A percentile compares a stretch with the other conserved stretches of the same genome.
Evolutionary conservation across 306 rosid genomes (phyloP).

Genomic region (Lathyrus oleraceus): DNA sequence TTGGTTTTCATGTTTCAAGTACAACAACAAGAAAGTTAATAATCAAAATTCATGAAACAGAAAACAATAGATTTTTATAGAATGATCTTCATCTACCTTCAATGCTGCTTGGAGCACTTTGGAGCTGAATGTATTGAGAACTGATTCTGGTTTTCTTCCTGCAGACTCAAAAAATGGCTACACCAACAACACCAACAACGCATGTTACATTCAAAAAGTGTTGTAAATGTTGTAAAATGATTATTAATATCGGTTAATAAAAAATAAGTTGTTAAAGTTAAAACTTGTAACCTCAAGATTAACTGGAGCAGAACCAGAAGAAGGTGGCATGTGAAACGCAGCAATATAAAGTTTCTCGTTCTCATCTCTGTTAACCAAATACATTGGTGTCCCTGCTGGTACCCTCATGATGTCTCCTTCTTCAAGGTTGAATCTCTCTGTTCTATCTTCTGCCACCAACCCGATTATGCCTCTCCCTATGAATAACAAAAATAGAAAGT

Average conservation of each 20-base stretch:
- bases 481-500: background rate
- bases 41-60: background rate
- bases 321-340: conserved; percentile 35
- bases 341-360: conserved; percentile 53
- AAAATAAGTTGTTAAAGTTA: background rate
- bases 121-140: conserved; percentile 64
- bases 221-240: conserved; percentile 12
- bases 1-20: background rate
- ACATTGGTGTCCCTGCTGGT: conserved; percentile 60
- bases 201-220: background rate
- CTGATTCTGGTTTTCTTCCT: conserved; percentile 61
- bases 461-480: conserved; percentile 60
- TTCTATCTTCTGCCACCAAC: conserved; percentile 46
- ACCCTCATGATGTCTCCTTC: conserved; percentile 55
- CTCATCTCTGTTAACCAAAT: conserved; percentile 61
- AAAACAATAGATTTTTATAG: background rate
- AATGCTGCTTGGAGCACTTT: conserved; percentile 62
- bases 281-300: conserved; percentile 45
- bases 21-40: background rate
- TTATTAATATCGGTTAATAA: background rate
- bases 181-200: background rate
- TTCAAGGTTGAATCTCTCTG: conserved; percentile 52
- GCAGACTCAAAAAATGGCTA: conserved; percentile 57
- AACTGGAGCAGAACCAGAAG: conserved; percentile 47
- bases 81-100: conserved; percentile 33